Base-by-base conservation (phyloP, 257 asterid genomes). In the Ocimum tenuiflorum region DNA sequence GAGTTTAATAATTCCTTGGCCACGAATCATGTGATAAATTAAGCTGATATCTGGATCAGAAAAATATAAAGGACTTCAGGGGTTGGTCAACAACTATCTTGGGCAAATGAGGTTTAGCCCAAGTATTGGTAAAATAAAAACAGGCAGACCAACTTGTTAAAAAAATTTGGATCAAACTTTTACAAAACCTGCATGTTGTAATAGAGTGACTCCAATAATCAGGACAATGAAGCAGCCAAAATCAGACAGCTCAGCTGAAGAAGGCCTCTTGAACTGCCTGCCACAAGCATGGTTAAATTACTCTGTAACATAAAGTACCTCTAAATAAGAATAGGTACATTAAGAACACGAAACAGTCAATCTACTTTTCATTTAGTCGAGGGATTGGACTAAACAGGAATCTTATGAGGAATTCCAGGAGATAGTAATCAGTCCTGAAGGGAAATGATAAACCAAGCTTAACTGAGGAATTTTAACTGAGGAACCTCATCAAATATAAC, bases 21-120 rank as follows among this genome's bases (percentile, higher is more conserved):
- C 99, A 47, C 99, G 99, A 73, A 94, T 90, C 96, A 94, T 94
- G 88, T 94, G 99, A 81, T 94, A 94, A 76, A 94, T 94, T 75
- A 87, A 80, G 83, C 99, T 94, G 80, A 90, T 90, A 84, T 94
- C 99, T 94, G 88, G 51, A 56, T 38, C 50, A 18, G 71, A 67
- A 14, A 77, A 75, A 45, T 23, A 41, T 20, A 71, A 33, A 27
- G 63, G 17, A 33, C 22, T 35, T 17, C 47, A 22, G 10, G 31
- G 38, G 38, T 27, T 41, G 45, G 55, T 35, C 66, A 43, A 63
- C 56, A 55, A 22, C 48, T 48, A 59, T 14, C 47, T 19, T 45
- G 9, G 33, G 58, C 31, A 8, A 69, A 70, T 51, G 47, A 23
- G 8, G 56, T 45, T 51, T 10, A 14, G 63, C 60, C 27, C 51